Evolutionary conservation across 208 protist species (phyloP).

Genomic region (Leishmania lainsoni): DNA sequence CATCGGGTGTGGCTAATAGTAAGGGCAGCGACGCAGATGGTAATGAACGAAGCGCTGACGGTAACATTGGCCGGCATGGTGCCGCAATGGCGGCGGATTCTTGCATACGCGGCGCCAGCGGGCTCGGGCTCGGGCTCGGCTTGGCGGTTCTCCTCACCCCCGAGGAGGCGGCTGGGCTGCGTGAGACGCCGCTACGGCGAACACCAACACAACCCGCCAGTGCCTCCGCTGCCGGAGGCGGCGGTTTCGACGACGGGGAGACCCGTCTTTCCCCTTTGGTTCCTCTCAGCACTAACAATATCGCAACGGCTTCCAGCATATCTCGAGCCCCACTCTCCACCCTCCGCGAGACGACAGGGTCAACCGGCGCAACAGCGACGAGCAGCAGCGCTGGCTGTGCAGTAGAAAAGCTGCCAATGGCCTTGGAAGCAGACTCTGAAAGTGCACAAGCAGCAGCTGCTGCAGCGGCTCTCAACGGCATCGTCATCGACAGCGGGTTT

Average conservation of each 20-base stretch:
- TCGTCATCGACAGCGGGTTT: conserved; percentile 24
- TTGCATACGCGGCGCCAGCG: not conserved
- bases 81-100: not conserved
- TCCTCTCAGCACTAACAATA: not conserved
- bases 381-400: not conserved
- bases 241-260: not conserved
- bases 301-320: not conserved
- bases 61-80: not conserved
- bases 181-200: not conserved
- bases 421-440: not conserved
- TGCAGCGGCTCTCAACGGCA: conserved; percentile 6
- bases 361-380: not conserved
- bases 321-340: not conserved
- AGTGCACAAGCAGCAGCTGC: conserved; percentile 8
- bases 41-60: not conserved
- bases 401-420: not conserved
- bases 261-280: not conserved
- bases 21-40: not conserved
- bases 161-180: not conserved
- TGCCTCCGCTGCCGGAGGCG: not conserved
- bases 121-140: not conserved
- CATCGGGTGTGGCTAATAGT: not conserved
- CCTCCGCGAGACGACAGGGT: not conserved
- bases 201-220: not conserved
- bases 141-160: conserved; percentile 1